Evolutionary conservation across 2,329 filamentous ascomycete genomes (phyloP), one percentile per base, ranked within the genome.

Genomic region (Penicillium sp.): DNA sequence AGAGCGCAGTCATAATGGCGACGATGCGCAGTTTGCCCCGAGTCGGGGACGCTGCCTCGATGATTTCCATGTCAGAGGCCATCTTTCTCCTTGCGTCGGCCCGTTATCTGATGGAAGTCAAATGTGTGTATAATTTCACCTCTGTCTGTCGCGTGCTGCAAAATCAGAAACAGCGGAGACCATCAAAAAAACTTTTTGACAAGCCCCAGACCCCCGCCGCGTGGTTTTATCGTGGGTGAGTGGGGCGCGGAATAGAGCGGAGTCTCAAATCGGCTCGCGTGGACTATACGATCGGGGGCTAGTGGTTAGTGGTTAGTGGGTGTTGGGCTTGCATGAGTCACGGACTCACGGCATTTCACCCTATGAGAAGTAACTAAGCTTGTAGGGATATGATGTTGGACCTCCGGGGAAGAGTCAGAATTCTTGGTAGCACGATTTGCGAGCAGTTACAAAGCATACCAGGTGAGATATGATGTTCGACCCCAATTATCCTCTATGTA

Each of bases 1-100:
- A 65, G 37, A 72, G 67, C 14, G 68, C 69, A 54, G 64, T 42
- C 69, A 72, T 72, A 25, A 71, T 69, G 17, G 67, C 64, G 6
- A 66, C 48, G 17, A 69, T 63, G 43, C 65, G 65, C 20, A 72
- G n/a, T 34, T 57, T 67, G 48, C 66, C 66, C 39, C 68, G 67
- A 17, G 57, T 43, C 7, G 51, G 28, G 17, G 59, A 39, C 35
- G 49, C 48, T 3, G 55, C 37, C 17, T 68, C 66, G 20, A 58
- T 39, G 5, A 68, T 43, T 51, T 64, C 61, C 61, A 68, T 67
- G 22, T 58, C 57, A 11, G 42, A 57, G 31, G 54, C 47, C 60
- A 65, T 65, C 15, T 38, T 43, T 42, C 4, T 45, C 20, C 12
- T 22, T 25, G n/a, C 50, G 17, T 22, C 28, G 6, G 7, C 47